Conservation (phyloP, 2,329 filamentous ascomycete genomes). For the Aspergillus sp. region DNA sequence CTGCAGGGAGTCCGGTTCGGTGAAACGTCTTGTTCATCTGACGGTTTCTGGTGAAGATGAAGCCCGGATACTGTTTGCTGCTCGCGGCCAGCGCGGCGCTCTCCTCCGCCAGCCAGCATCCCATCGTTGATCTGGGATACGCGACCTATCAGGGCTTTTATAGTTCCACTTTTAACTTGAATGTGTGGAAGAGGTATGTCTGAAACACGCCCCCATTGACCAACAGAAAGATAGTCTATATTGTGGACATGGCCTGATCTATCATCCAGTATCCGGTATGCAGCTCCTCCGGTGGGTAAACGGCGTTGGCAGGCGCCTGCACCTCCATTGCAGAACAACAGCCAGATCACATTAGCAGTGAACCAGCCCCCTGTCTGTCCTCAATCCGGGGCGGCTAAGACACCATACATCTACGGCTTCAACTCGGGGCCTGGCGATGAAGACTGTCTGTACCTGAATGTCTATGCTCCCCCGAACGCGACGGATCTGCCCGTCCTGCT, state of each 20-base stretch:
- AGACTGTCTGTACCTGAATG: conserved; percentile 42
- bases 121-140: conserved; percentile 49
- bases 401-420: conserved; percentile 19
- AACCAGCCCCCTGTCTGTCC: conserved; percentile 36
- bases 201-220: conserved; percentile 8
- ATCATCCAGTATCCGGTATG: conserved; percentile 36
- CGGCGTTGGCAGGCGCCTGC: conserved; percentile 38
- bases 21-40: not conserved
- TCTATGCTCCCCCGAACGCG: conserved; percentile 29
- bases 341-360: conserved; percentile 26
- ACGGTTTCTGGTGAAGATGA: not conserved
- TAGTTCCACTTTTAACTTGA: conserved; percentile 42
- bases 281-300: conserved; percentile 34
- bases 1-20: not conserved
- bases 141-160: conserved; percentile 48
- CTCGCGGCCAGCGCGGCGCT: conserved; percentile 1
- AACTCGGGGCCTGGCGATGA: conserved; percentile 28
- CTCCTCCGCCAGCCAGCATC: not conserved
- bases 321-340: conserved; percentile 25
- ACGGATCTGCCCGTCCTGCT: conserved; percentile 37
- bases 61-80: not conserved
- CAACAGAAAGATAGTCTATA: not conserved
- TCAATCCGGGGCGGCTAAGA: conserved; percentile 27
- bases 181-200: conserved; percentile 51
- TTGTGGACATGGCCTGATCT: not conserved